Conservation (phyloP, 2,329 filamentous ascomycete species). For the Cladosporium sp. region DNA sequence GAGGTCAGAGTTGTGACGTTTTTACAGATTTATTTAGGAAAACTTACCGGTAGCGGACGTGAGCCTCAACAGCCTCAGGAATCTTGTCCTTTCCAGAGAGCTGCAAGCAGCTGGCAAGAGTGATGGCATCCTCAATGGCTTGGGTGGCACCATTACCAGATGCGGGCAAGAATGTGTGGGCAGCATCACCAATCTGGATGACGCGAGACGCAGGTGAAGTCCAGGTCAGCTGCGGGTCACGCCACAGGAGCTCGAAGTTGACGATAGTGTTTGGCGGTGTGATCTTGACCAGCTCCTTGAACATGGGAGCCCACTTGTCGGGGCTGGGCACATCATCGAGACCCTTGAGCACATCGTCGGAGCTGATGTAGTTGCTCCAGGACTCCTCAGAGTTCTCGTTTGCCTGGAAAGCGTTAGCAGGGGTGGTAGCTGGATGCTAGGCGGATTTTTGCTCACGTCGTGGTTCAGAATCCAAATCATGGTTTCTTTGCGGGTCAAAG, state of each 20-base stretch:
- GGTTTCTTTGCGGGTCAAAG: conserved; percentile 42
- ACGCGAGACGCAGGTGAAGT: conserved; percentile 40
- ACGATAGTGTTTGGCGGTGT: conserved; percentile 46
- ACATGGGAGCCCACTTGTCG: conserved; percentile 43
- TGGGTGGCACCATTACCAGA: conserved; percentile 42
- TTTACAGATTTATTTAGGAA: background rate
- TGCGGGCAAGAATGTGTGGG: conserved; percentile 44
- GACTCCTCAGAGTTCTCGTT: conserved; percentile 43
- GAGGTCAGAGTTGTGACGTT: conserved; percentile 5
- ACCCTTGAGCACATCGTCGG: conserved; percentile 41
- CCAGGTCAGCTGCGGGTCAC: conserved; percentile 44
- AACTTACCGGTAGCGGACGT: conserved; percentile 39
- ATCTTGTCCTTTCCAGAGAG: conserved; percentile 41
- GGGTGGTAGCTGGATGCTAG: too few relatives aligned
- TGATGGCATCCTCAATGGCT: conserved; percentile 46
- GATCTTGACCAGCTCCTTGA: conserved; percentile 41
- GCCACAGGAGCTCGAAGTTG: conserved; percentile 47
- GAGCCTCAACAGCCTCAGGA: conserved; percentile 34
- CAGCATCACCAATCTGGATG: conserved; percentile 43
- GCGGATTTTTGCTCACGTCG: conserved; percentile 27
- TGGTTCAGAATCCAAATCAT: conserved; percentile 51
- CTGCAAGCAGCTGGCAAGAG: conserved; percentile 44
- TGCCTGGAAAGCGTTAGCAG: conserved; percentile 26
- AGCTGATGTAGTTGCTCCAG: conserved; percentile 46
- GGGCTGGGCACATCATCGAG: conserved; percentile 44